Evolutionary conservation across 2,329 filamentous ascomycete genomes (phyloP), one percentile per base, ranked within the genome.

Genomic region (Trichoderma atrobrunneum): DNA sequence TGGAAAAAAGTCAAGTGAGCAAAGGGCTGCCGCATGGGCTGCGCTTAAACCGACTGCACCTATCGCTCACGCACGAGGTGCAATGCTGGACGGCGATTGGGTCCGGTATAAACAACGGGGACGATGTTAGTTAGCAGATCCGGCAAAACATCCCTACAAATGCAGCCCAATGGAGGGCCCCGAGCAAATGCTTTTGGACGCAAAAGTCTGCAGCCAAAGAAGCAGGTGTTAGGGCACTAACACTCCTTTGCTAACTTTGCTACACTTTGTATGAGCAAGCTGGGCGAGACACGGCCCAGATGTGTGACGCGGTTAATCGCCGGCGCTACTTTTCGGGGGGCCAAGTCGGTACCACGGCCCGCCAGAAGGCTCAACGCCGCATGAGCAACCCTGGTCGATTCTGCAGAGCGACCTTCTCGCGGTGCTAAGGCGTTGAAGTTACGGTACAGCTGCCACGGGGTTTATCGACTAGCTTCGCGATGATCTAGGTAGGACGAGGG

Each of bases 21-120:
- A 18, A 21, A 54, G 36, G 54, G 34, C 24, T 24, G n/a, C 14
- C 54, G 18, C 28, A 18, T 32, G 39, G 32, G 56, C 54, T 71
- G 61, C 32, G 51, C 51, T 48, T 60, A 39, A 66, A 59, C 16
- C 26, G 32, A 71, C 60, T 57, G 51, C 61, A 77, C 78, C 59
- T 80, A 77, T 80, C 78, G 75, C 76, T 78, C 72, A 75, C 74
- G 77, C 80, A 81, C 80, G 80, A 77, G 80, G 79, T 75, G 60
- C 43, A 61, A 77, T 75, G 70, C 72, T 74, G 60, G 43, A 70
- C 73, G 66, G 71, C 74, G 76, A 81, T 81, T 81, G 80, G 80
- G 71, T 63, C 64, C 64, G 63, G 70, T 30, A 62, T 61, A 54
- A 56, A 59, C 36, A 62, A 36, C 57, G 64, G 63, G 30, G 63